phyloP scores from a whole-genome alignment of 768 basidiomycete species.

The Termitomyces heimii region DNA sequence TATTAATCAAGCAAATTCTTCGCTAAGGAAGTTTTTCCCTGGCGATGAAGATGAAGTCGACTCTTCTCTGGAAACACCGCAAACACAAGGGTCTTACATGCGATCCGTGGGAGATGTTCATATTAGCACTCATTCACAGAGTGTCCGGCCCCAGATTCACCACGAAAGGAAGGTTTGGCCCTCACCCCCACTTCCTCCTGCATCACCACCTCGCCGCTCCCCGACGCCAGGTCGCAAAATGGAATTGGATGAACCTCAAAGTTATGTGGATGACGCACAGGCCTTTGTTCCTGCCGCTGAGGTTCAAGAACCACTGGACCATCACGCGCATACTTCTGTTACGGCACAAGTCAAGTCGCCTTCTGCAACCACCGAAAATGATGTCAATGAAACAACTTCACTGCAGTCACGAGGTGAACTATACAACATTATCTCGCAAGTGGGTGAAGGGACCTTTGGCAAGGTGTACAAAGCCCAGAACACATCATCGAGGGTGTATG shows the following conservation, averaged over 20 bases:
- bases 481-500: constrained; percentile 63
- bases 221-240: background rate
- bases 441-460: constrained; percentile 98
- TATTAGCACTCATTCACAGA: background rate
- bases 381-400: constrained; percentile 12
- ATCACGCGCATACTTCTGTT: background rate
- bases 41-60: constrained; percentile 71
- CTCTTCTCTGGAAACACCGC: constrained; percentile 17
- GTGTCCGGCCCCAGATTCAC: background rate
- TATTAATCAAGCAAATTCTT: constrained; percentile 48
- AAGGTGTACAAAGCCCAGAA: constrained; percentile 96
- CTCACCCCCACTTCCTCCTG: constrained; percentile 5
- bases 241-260: background rate
- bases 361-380: constrained; percentile 5
- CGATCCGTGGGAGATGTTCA: background rate
- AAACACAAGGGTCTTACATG: background rate
- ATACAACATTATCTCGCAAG: constrained; percentile 87
- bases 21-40: constrained; percentile 78
- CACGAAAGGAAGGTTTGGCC: constrained; percentile 13
- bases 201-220: background rate
- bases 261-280: background rate
- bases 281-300: background rate
- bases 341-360: constrained; percentile 1
- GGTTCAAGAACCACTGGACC: background rate
- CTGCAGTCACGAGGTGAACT: constrained; percentile 40